Evolutionary conservation across 148 eudicot species (phyloP).

Genomic region (Dysphania ambrosioides): DNA sequence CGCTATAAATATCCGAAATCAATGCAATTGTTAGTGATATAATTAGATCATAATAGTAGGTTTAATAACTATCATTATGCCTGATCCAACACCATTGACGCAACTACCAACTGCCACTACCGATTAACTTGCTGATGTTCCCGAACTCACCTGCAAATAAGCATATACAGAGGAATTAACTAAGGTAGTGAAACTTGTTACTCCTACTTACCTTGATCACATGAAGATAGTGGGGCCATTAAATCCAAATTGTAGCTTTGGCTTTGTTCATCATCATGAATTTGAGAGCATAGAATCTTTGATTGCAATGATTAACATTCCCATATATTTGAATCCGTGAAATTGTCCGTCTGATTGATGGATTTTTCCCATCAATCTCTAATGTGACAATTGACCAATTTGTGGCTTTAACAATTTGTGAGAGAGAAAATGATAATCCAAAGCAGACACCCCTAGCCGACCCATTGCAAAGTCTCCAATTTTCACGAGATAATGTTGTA

Average conservation of each 20-base stretch:
- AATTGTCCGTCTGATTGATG: constrained; percentile 18
- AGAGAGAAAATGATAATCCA: background rate
- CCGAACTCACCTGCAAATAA: constrained; percentile 11
- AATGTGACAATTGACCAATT: constrained; percentile 7
- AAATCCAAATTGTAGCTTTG: constrained; percentile 23
- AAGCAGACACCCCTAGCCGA: background rate
- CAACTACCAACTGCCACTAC: constrained; percentile 17
- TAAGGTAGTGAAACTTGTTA: constrained; percentile 6
- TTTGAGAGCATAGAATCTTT: constrained; percentile 23
- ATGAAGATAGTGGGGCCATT: constrained; percentile 10
- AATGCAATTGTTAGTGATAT: background rate
- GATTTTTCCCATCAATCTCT: constrained; percentile 18
- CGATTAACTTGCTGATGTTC: constrained; percentile 9
- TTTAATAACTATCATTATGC: background rate
- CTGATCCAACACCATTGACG: constrained; percentile 7
- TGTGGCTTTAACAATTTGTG: background rate
- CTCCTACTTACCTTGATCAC: constrained; percentile 8
- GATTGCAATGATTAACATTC: constrained; percentile 25
- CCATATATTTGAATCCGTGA: constrained; percentile 23
- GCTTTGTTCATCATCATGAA: constrained; percentile 20
- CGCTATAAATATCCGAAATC: background rate
- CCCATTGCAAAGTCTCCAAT: background rate
- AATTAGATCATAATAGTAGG: constrained; percentile 7
- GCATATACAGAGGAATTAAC: background rate
- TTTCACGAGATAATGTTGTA: background rate